These are phyloP conservation scores for Colletotrichum ledebouriae DNA, from an alignment of 2,329 filamentous ascomycete species.

Conservation along the genomic window DNA sequence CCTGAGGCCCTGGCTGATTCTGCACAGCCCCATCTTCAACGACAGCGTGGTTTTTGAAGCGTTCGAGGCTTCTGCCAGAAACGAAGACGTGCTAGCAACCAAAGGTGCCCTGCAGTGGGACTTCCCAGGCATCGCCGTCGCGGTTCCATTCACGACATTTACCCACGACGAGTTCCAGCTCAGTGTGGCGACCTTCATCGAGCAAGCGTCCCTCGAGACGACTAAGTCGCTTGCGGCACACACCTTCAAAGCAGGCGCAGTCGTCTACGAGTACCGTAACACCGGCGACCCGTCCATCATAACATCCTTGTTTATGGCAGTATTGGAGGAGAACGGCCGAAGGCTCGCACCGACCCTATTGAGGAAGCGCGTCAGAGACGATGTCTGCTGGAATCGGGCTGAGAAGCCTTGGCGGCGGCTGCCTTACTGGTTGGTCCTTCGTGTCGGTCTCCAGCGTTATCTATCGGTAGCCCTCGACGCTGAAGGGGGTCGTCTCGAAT, in stretches of 20 bases:
- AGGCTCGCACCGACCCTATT: constrained; percentile 54
- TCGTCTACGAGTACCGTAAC: constrained; percentile 68
- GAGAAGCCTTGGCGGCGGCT: constrained; percentile 72
- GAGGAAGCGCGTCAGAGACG: constrained; percentile 72
- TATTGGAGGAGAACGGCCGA: constrained; percentile 68
- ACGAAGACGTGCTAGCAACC: constrained; percentile 64
- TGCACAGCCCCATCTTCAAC: constrained; percentile 45
- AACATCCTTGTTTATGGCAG: constrained; percentile 69
- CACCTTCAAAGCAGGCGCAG: constrained; percentile 63
- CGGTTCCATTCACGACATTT: constrained; percentile 55
- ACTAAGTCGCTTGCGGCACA: constrained; percentile 66
- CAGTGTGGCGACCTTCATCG: constrained; percentile 64
- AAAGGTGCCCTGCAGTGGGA: constrained; percentile 67
- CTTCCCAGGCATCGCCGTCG: constrained; percentile 69
- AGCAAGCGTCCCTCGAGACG: constrained; percentile 66
- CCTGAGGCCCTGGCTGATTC: constrained; percentile 3
- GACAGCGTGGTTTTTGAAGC: constrained; percentile 61
- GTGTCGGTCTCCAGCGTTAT: constrained; percentile 68
- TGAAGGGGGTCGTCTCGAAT: constrained; percentile 60
- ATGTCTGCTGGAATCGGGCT: constrained; percentile 65
- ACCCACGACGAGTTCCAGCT: constrained; percentile 44
- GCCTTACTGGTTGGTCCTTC: constrained; percentile 72
- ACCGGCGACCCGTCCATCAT: constrained; percentile 70
- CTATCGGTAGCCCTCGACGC: constrained; percentile 57
- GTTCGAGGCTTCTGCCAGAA: constrained; percentile 70